Base-by-base conservation (phyloP, 2,329 filamentous ascomycete genomes). In the Ilyonectria robusta region DNA sequence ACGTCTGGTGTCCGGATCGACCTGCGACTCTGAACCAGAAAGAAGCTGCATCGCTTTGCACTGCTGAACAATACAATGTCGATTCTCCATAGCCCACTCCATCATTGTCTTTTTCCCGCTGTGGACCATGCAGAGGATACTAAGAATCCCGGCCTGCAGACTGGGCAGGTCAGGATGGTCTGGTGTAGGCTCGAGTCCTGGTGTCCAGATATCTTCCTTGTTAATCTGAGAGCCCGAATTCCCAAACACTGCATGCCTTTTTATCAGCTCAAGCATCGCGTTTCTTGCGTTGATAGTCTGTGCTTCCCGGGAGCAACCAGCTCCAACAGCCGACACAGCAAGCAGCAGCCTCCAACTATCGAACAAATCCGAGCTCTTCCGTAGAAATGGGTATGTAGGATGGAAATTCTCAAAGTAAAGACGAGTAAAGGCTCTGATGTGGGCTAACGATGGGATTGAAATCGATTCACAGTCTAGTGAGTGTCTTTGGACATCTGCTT, bases 351-450 rank as follows among this genome's bases (percentile, higher is more conserved):
- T n/a, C 40, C 26, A 40, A n/a, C 46, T n/a, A 17, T 61, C 33
- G 23, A 56, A 29, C 5, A 37, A 2, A 6, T 17, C 11, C n/a
- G 26, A 8, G 13, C 21, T 29, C 21, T 48, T 40, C 8, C 48
- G 70, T 3, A 72, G 5, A 61, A 72, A 70, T 4, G 70, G 70
- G 48, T 72, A 72, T 17, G 53, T 51, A 4, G 59, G 64, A 29
- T 72, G 70, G 9, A 72, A 72, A 10, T 47, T 59, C 17, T 66
- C 55, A 54, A 68, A 72, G 21, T 72, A 72, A 13, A 72, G 44
- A 6, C 55, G 42, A 11, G 59, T 59, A 40, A 70, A 70, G 17
- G 26, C 55, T 37, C 53, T 58, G 10, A 72, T 54, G 1, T 58
- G 53, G 2, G 26, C 57, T 10, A 72, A n/a, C 26, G 67, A 60